These are phyloP conservation scores for Leishmania tropica DNA, from an alignment of 208 protist genomes.

Conservation along the genomic window DNA sequence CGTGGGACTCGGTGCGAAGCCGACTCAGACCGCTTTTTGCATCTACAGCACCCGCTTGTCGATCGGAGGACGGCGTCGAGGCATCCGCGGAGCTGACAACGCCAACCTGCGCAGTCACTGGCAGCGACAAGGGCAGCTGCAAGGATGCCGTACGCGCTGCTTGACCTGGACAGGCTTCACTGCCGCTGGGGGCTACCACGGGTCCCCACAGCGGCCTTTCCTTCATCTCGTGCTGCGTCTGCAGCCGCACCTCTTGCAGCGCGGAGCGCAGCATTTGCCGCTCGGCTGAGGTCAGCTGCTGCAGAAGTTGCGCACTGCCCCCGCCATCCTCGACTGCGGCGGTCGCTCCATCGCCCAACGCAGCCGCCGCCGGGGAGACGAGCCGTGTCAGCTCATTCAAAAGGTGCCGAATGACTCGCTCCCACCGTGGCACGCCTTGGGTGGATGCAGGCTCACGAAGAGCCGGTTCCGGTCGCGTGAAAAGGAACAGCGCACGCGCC, in stretches of 20 bases:
- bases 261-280: slow-evolving; percentile 38
- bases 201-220: background rate
- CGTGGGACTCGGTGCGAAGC: background rate
- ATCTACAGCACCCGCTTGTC: background rate
- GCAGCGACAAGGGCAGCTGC: background rate
- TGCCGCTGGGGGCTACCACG: background rate
- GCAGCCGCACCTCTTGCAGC: slow-evolving; percentile 16
- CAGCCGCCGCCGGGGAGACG: slow-evolving; percentile 4
- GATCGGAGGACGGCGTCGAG: background rate
- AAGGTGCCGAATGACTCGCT: slow-evolving; percentile 10
- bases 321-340: background rate
- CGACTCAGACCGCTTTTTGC: background rate
- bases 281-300: slow-evolving; percentile 30
- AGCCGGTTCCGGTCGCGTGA: slow-evolving; percentile 12
- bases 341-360: background rate
- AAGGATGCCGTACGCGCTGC: background rate
- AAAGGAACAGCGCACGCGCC: slow-evolving; percentile 37
- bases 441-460: background rate
- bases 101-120: background rate
- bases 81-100: background rate
- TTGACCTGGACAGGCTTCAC: background rate
- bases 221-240: background rate
- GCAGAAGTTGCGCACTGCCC: background rate
- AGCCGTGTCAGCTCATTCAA: slow-evolving; percentile 21
- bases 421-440: background rate